phyloP scores from a whole-genome alignment of 352 stramenopile genomes.

The Phytopythium chamaehyphon region DNA sequence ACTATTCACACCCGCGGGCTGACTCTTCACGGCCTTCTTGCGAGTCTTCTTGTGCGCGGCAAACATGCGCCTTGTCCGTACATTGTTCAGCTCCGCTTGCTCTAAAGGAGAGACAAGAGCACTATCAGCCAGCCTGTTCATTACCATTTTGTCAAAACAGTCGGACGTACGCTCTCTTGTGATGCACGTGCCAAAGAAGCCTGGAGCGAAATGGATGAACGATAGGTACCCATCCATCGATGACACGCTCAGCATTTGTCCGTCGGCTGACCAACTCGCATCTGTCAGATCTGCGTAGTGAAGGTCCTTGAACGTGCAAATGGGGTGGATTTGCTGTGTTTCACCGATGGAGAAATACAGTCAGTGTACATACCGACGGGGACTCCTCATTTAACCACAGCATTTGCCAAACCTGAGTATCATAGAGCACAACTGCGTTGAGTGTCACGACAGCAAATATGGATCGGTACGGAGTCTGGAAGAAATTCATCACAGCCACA shows the following conservation, averaged over 20 bases:
- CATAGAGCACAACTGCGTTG: conserved; percentile 94
- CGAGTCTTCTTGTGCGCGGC: conserved; percentile 50
- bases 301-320: conserved; percentile 88
- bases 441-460: conserved; percentile 94
- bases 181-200: conserved; percentile 69
- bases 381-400: neutral
- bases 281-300: conserved; percentile 96
- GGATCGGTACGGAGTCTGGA: conserved; percentile 73
- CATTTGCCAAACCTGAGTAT: conserved; percentile 79
- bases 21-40: conserved; percentile 42
- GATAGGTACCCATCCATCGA: conserved; percentile 96
- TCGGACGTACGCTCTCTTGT: conserved; percentile 10
- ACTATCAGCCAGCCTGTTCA: neutral
- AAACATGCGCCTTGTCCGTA: conserved; percentile 57
- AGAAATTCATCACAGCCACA: conserved; percentile 48
- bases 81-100: conserved; percentile 37
- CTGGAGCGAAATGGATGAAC: conserved; percentile 88
- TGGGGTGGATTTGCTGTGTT: conserved; percentile 63
- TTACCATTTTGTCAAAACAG: neutral
- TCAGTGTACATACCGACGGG: neutral
- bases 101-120: conserved; percentile 19
- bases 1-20: neutral
- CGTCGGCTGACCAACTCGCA: conserved; percentile 89
- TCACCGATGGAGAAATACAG: conserved; percentile 8
- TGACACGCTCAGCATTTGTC: conserved; percentile 89